Evolutionary conservation across 768 basidiomycete species (phyloP).

Genomic region (Suillus subluteus): DNA sequence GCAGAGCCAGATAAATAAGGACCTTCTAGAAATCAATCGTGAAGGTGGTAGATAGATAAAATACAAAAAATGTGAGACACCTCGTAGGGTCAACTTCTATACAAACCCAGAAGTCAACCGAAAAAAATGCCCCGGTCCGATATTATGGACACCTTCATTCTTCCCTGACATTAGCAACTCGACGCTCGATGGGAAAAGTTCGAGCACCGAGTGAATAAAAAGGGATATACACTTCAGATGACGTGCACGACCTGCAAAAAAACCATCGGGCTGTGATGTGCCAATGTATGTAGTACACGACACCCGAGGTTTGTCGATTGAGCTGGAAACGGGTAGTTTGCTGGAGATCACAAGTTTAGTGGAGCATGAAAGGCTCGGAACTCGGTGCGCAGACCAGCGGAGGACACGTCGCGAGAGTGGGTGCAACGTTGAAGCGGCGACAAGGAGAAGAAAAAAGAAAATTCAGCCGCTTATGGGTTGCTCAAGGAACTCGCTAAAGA

Average conservation of each 20-base stretch:
- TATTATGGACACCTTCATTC: slow-evolving; percentile 28
- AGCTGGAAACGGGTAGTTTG: not conserved
- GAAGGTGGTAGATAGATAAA: not conserved
- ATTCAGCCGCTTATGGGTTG: not conserved
- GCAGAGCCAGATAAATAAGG: not conserved
- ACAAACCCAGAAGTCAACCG: slow-evolving; percentile 45
- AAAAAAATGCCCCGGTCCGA: slow-evolving; percentile 52
- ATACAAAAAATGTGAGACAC: slow-evolving; percentile 48
- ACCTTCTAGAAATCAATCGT: not conserved
- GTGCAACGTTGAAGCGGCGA: not conserved
- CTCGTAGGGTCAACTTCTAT: slow-evolving; percentile 62
- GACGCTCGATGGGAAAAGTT: slow-evolving; percentile 42
- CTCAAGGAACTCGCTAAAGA: not conserved
- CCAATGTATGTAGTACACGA: not conserved
- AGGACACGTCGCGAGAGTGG: not conserved
- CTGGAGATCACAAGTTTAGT: not conserved
- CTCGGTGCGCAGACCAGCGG: not conserved
- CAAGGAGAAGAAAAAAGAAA: not conserved
- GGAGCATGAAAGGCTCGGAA: not conserved
- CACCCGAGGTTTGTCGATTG: not conserved
- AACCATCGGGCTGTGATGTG: not conserved
- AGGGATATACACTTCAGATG: slow-evolving; percentile 25
- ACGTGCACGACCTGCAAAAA: not conserved
- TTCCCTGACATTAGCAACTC: slow-evolving; percentile 60
- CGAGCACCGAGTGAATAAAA: slow-evolving; percentile 53